These are phyloP conservation scores for Eleusine indica DNA, from an alignment of 176 grass and related monocot genomes.

Conservation along the genomic window DNA sequence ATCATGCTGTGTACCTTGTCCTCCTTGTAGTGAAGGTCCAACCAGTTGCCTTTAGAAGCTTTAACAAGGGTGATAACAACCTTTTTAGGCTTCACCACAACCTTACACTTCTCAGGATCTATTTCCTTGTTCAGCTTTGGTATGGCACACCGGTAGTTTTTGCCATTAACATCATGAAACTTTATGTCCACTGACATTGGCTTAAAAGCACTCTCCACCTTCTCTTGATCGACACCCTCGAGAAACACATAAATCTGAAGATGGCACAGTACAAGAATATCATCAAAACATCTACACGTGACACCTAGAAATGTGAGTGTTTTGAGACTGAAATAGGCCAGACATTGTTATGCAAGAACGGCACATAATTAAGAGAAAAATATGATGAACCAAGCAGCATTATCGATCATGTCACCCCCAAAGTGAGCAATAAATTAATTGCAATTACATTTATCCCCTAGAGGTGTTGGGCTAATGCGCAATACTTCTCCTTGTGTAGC, in stretches of 20 bases:
- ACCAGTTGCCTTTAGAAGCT: slow-evolving; percentile 84
- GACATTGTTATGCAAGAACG: neutral
- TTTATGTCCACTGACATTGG: slow-evolving; percentile 73
- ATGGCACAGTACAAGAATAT: slow-evolving; percentile 17
- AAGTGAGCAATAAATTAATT: neutral
- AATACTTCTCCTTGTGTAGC: neutral
- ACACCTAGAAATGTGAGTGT: neutral
- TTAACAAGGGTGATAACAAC: slow-evolving; percentile 69
- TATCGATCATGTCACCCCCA: neutral
- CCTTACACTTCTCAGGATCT: slow-evolving; percentile 81
- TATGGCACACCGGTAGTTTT: slow-evolving; percentile 82
- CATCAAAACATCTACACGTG: neutral
- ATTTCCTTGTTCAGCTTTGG: slow-evolving; percentile 88
- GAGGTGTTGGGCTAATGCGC: neutral
- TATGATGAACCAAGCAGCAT: neutral
- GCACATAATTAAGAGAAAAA: neutral
- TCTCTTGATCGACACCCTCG: slow-evolving; percentile 73
- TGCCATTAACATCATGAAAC: slow-evolving; percentile 81
- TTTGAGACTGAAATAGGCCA: neutral
- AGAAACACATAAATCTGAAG: slow-evolving; percentile 71
- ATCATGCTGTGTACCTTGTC: slow-evolving; percentile 64
- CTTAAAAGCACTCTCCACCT: slow-evolving; percentile 65
- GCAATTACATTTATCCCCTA: neutral
- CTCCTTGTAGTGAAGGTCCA: slow-evolving; percentile 78
- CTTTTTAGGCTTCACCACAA: slow-evolving; percentile 81